Evolutionary conservation across 345 rosid genomes (phyloP).

Genomic region (Pelargonium nanum): DNA sequence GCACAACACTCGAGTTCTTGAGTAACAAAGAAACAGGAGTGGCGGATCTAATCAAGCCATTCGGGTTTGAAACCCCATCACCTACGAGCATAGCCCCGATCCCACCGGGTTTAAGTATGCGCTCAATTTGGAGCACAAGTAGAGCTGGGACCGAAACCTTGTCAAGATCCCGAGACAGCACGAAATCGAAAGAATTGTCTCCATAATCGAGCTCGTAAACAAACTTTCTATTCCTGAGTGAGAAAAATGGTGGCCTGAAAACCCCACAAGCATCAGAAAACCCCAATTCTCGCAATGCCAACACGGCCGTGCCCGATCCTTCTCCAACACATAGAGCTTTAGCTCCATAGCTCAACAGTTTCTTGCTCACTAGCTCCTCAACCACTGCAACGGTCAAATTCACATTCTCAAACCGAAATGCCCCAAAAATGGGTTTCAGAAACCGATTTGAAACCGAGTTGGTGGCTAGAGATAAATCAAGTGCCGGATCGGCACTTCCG

Average conservation of each 20-base stretch:
- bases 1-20: conserved; percentile 56
- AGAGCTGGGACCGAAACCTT: conserved; percentile 58
- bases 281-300: conserved; percentile 50
- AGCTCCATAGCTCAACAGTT: conserved; percentile 34
- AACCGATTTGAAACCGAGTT: conserved; percentile 23
- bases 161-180: conserved; percentile 54
- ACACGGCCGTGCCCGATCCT: conserved; percentile 46
- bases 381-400: conserved; percentile 40
- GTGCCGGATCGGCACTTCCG: conserved; percentile 18
- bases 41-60: conserved; percentile 61
- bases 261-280: conserved; percentile 41
- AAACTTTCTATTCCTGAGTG: conserved; percentile 45
- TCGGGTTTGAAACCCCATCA: conserved; percentile 27
- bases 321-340: conserved; percentile 73
- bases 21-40: conserved; percentile 59
- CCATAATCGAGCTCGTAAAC: conserved; percentile 45
- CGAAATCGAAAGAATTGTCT: conserved; percentile 62
- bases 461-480: conserved; percentile 11
- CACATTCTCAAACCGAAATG: conserved; percentile 33
- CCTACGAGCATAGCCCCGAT: conserved; percentile 68
- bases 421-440: conserved; percentile 36
- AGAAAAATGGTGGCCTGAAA: conserved; percentile 43
- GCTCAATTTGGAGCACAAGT: conserved; percentile 79
- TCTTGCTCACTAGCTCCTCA: conserved; percentile 39
- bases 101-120: conserved; percentile 67